Evolutionary conservation across 805 yeast species (phyloP), one percentile per base, ranked within the genome.

Genomic region (Yarrowia yakushimensis): DNA sequence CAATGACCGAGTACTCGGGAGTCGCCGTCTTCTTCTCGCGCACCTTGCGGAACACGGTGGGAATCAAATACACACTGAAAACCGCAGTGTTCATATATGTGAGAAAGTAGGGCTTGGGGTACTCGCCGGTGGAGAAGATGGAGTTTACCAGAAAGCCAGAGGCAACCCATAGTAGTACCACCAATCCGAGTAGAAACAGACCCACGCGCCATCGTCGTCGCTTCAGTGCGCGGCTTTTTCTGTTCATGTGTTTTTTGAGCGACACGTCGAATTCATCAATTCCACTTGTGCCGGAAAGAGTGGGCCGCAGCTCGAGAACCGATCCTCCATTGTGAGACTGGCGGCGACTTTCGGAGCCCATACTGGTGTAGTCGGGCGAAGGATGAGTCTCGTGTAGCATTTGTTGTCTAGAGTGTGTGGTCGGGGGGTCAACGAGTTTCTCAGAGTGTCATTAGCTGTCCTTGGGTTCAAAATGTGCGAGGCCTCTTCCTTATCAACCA

Each of bases 21-120:
- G 60, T 59, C 30, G 39, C 42, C 60, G 20, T 15, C 11, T n/a
- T 31, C 8, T 30, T 22, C 6, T 18, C 45, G 13, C 31, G 28
- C 41, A 31, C 36, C n/a, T 37, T 27, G 13, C 63, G 60, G 17
- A 62, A 9, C 18, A 55, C 33, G 6, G 69, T 65, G 15, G 76
- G 75, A 20, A 69, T 48, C 57, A 94, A 76, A 72, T 93, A 94
- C 60, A 93, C 78, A 8, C 84, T 79, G 72, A 94, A 94, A 4
- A 94, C 82, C 0, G 90, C 85, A 0, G 98, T 92, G 76, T 92
- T 94, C 68, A 93, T 74, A 76, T 93, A 94, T 2, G 99, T 94
- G 67, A 94, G 88, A 65, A 92, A 82, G 71, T 90, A 92, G 17
- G 99, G 99, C 74, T 94, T 94, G 52, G 90, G 76, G 73, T 90